Conservation (phyloP, 352 stramenopile genomes). For the Phytophthora brassicae region DNA sequence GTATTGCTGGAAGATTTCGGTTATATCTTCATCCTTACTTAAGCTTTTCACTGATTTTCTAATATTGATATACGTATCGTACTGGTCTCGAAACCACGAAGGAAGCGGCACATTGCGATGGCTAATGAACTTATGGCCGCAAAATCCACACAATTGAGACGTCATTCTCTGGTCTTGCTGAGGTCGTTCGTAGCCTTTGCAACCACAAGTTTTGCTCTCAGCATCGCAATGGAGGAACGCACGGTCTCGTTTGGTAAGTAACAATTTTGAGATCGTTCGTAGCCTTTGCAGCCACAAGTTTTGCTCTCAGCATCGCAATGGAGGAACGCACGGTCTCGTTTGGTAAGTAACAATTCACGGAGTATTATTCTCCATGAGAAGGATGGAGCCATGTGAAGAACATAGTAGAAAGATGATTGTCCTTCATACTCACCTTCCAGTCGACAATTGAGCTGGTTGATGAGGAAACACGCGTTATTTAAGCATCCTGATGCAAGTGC, state of each 20-base stretch:
- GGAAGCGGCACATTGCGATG: constrained; percentile 52
- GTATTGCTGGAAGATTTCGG: constrained; percentile 12
- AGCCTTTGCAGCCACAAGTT: constrained; percentile 65
- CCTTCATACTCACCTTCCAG: constrained; percentile 68
- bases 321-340: constrained; percentile 46
- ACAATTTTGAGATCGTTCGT: constrained; percentile 41
- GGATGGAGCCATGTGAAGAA: constrained; percentile 53
- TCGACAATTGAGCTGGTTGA: constrained; percentile 25
- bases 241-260: constrained; percentile 30
- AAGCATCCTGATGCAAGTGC: constrained; percentile 39
- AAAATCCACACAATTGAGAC: constrained; percentile 43
- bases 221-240: constrained; percentile 56
- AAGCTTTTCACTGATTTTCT: constrained; percentile 3
- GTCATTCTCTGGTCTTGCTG: background rate
- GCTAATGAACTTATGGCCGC: constrained; percentile 29
- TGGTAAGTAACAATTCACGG: constrained; percentile 29
- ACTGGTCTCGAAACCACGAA: constrained; percentile 72
- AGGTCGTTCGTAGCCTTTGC: constrained; percentile 62
- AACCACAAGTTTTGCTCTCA: constrained; percentile 40
- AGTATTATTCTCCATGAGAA: constrained; percentile 48
- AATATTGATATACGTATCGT: constrained; percentile 53
- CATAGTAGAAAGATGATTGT: constrained; percentile 62
- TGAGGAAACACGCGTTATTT: constrained; percentile 43
- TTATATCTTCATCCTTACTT: constrained; percentile 14
- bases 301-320: constrained; percentile 42